Percentiles rank a stretch among this genome's conserved stretches.
Conservation (phyloP, 768 basidiomycete genomes). For the Trametes gibbosa region DNA sequence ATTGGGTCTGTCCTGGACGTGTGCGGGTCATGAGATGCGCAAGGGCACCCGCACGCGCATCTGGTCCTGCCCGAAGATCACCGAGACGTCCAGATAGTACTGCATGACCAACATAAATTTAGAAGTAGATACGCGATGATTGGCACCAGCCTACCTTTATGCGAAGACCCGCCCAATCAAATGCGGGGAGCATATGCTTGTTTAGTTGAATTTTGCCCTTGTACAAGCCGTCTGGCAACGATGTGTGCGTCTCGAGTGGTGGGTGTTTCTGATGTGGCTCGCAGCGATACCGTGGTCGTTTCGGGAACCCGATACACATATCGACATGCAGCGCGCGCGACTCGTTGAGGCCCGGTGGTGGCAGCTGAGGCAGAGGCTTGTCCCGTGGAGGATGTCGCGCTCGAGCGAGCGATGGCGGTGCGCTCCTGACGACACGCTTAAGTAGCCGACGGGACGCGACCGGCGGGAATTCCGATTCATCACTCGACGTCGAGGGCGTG, state of each 20-base stretch:
- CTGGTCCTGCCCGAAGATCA: conserved; percentile 61
- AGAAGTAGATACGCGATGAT: neutral
- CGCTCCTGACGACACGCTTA: conserved; percentile 30
- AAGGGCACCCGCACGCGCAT: conserved; percentile 62
- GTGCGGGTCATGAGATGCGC: conserved; percentile 43
- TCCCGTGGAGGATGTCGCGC: conserved; percentile 7
- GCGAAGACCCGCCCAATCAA: conserved; percentile 64
- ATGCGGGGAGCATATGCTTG: conserved; percentile 59
- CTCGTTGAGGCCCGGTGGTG: conserved; percentile 34
- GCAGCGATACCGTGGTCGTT: conserved; percentile 52
- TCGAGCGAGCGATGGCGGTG: conserved; percentile 14
- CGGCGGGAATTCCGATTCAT: conserved; percentile 36
- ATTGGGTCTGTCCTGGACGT: neutral
- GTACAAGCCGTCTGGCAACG: conserved; percentile 66
- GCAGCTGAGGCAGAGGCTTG: conserved; percentile 30
- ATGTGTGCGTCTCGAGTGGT: conserved; percentile 42
- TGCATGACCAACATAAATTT: conserved; percentile 27
- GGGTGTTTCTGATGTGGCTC: conserved; percentile 41
- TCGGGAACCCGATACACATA: conserved; percentile 68
- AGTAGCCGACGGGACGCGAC: conserved; percentile 28
- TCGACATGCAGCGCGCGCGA: conserved; percentile 46
- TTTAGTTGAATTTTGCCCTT: conserved; percentile 56
- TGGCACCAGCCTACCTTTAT: conserved; percentile 50
- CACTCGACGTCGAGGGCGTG: conserved; percentile 40
- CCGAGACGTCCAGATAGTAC: conserved; percentile 75